Conservation (phyloP, 805 yeast species). For the Crinitomyces ghanaensis region DNA sequence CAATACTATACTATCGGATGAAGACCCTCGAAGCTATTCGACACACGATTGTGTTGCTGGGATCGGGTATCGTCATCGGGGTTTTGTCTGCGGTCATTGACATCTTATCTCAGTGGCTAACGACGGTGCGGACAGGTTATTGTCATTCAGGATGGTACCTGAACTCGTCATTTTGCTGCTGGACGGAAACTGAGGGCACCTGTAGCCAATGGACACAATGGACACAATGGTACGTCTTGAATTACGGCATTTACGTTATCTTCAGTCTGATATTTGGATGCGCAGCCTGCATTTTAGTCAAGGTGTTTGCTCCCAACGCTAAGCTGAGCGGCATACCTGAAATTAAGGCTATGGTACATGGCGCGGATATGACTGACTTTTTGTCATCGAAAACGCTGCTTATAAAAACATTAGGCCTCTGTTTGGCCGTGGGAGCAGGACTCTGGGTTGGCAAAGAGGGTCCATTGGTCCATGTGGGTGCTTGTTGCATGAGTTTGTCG, state of each 20-base stretch:
- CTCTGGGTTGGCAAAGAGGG: slow-evolving; percentile 82
- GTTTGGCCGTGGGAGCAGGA: slow-evolving; percentile 62
- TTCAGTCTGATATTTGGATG: slow-evolving; percentile 31
- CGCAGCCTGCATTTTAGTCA: slow-evolving; percentile 27
- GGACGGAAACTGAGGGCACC: slow-evolving; percentile 25
- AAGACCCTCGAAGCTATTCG: slow-evolving; percentile 24
- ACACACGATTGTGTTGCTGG: slow-evolving; percentile 60
- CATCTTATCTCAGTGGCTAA: slow-evolving; percentile 70
- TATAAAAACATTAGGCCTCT: slow-evolving; percentile 45
- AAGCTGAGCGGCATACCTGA: slow-evolving; percentile 63
- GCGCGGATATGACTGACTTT: slow-evolving; percentile 44
- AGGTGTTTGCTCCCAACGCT: slow-evolving; percentile 28
- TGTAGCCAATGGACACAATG: slow-evolving; percentile 31
- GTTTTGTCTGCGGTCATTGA: slow-evolving; percentile 67
- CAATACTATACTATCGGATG: neutral
- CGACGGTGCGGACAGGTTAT: slow-evolving; percentile 61
- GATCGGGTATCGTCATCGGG: slow-evolving; percentile 67
- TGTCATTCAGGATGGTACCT: slow-evolving; percentile 56
- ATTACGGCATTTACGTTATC: slow-evolving; percentile 29
- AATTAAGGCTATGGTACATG: slow-evolving; percentile 55
- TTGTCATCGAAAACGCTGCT: slow-evolving; percentile 42
- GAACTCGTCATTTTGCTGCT: slow-evolving; percentile 64
- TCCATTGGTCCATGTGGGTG: slow-evolving; percentile 70
- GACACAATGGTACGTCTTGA: slow-evolving; percentile 26
- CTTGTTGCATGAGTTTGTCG: slow-evolving; percentile 40